Conservation (phyloP, 305 asterid species). For the Fraxinus dipetala region DNA sequence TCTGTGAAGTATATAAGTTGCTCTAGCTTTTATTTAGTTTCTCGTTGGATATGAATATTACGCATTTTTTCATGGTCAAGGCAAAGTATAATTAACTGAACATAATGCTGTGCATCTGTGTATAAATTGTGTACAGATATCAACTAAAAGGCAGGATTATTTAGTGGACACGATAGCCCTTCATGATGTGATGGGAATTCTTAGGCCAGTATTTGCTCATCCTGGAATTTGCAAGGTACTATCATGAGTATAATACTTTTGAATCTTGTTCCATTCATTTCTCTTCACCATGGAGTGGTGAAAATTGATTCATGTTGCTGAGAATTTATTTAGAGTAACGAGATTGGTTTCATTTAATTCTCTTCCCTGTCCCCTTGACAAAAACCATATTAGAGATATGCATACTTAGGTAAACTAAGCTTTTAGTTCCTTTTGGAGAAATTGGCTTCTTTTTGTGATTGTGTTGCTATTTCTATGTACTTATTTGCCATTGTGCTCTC, state of each 20-base stretch:
- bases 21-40: not conserved
- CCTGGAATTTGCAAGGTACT: conserved; percentile 86
- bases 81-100: not conserved
- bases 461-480: not conserved
- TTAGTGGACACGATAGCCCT: conserved; percentile 72
- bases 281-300: not conserved
- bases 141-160: conserved; percentile 68
- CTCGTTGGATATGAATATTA: not conserved
- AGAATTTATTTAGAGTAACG: not conserved
- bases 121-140: conserved; percentile 49
- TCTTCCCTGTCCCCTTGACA: not conserved
- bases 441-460: not conserved
- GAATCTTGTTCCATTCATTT: not conserved
- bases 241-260: conserved; percentile 9
- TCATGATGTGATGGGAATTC: conserved; percentile 80
- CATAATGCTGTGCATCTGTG: not conserved
- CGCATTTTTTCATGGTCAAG: not conserved
- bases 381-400: not conserved
- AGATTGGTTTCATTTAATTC: not conserved
- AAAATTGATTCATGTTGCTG: not conserved
- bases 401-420: not conserved
- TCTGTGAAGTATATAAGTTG: not conserved
- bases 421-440: not conserved
- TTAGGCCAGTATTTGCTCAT: conserved; percentile 72
- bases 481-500: not conserved